Evolutionary conservation across 129 eudicot species (phyloP).

Genomic region (Solidago caesia): DNA sequence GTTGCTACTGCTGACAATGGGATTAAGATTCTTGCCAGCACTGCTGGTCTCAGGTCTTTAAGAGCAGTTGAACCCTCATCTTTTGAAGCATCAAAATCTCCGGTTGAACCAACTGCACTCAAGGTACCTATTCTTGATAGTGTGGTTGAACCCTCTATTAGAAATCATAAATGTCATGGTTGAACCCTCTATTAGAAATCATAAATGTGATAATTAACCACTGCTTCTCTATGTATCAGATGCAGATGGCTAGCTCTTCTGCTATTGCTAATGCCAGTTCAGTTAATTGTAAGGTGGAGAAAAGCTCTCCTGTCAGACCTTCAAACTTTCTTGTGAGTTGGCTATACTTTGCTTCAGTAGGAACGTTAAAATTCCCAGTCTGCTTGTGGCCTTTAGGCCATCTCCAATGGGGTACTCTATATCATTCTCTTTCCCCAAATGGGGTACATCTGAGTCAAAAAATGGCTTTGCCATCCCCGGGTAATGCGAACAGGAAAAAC

Average conservation of each 20-base stretch:
- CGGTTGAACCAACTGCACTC: slow-evolving; percentile 61
- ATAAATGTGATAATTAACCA: background rate
- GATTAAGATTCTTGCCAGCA: slow-evolving; percentile 77
- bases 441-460: too few relatives aligned
- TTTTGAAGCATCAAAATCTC: slow-evolving; percentile 70
- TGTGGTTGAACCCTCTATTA: background rate
- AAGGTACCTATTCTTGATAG: slow-evolving; percentile 47
- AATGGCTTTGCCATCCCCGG: too few relatives aligned
- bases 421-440: background rate
- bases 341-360: background rate
- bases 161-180: too few relatives aligned
- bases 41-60: slow-evolving; percentile 64
- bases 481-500: too few relatives aligned
- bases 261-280: slow-evolving; percentile 51
- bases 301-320: slow-evolving; percentile 81
- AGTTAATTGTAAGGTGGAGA: slow-evolving; percentile 64
- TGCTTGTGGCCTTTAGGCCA: slow-evolving; percentile 1
- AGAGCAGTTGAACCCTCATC: slow-evolving; percentile 67
- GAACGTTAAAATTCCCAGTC: background rate
- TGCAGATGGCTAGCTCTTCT: slow-evolving; percentile 55
- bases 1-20: slow-evolving; percentile 79
- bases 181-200: too few relatives aligned
- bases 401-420: too few relatives aligned
- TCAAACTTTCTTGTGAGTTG: slow-evolving; percentile 57
- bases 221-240: slow-evolving; percentile 15